Conservation (phyloP, 2,329 filamentous ascomycete species). For the Hypocrella siamensis region DNA sequence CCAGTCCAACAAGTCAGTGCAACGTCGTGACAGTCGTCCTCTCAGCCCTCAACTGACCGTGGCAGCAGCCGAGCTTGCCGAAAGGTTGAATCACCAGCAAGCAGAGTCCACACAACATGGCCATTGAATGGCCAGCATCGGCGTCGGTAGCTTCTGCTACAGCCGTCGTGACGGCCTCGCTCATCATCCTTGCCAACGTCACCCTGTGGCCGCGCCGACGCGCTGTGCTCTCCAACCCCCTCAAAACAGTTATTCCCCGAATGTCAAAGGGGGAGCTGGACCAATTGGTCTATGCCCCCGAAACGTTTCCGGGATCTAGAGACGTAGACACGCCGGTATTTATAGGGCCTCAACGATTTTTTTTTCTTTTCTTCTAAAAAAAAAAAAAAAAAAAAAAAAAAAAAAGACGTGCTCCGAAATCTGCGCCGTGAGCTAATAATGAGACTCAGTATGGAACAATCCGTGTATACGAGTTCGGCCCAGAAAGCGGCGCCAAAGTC, state of each 20-base stretch:
- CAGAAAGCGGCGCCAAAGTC: conserved; percentile 55
- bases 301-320: conserved; percentile 55
- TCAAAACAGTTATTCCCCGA: conserved; percentile 22
- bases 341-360: background rate
- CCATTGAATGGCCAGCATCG: conserved; percentile 3
- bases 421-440: too few species aligned
- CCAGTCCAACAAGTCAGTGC: too few species aligned
- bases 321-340: conserved; percentile 53
- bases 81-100: too few species aligned
- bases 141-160: conserved; percentile 22
- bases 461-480: conserved; percentile 71
- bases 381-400: background rate
- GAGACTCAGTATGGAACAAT: conserved; percentile 57
- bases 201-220: conserved; percentile 23
- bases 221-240: conserved; percentile 26
- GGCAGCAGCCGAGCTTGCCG: background rate
- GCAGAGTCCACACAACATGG: too few species aligned
- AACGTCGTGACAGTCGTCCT: too few species aligned
- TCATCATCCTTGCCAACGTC: conserved; percentile 18
- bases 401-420: too few species aligned
- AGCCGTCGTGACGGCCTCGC: conserved; percentile 22
- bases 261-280: conserved; percentile 20
- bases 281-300: conserved; percentile 41
- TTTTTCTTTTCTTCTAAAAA: background rate
- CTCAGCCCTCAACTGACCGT: background rate